These are phyloP conservation scores for Berberis thunbergii DNA, from an alignment of 164 flowering plant genomes.

Conservation along the genomic window DNA sequence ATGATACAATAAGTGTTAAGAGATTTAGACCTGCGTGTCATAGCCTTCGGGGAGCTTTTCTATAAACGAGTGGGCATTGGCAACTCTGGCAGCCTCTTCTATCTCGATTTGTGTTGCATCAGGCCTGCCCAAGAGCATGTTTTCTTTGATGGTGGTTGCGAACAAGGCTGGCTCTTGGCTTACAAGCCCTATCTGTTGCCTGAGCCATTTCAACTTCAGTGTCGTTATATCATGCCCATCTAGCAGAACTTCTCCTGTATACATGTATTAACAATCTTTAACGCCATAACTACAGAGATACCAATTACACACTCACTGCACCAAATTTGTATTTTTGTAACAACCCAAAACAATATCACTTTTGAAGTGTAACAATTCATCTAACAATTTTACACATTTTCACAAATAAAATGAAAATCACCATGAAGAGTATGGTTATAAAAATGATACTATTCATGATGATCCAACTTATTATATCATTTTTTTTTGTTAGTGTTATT, in stretches of 20 bases:
- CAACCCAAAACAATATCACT: too few species aligned
- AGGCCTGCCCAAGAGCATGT: conserved; percentile 80
- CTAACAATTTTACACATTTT: too few species aligned
- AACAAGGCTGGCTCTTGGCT: conserved; percentile 98
- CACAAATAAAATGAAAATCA: too few species aligned
- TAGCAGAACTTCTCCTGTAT: conserved; percentile 74
- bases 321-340: too few species aligned
- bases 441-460: too few species aligned
- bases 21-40: conserved; percentile 69
- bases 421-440: too few species aligned
- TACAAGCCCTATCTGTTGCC: conserved; percentile 94
- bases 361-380: too few species aligned
- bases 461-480: too few species aligned
- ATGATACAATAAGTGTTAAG: background rate
- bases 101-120: conserved; percentile 75
- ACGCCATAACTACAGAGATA: background rate
- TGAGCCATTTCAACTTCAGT: conserved; percentile 75
- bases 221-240: conserved; percentile 90
- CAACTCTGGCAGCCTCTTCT: conserved; percentile 95
- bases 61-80: conserved; percentile 93
- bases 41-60: conserved; percentile 83
- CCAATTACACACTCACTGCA: too few species aligned
- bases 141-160: conserved; percentile 88
- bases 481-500: too few species aligned
- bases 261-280: conserved; percentile 1